Evolutionary conservation across 78 protist species (phyloP), one percentile per base, ranked within the genome.

Genomic region (Neovahlkampfia damariscottae): DNA sequence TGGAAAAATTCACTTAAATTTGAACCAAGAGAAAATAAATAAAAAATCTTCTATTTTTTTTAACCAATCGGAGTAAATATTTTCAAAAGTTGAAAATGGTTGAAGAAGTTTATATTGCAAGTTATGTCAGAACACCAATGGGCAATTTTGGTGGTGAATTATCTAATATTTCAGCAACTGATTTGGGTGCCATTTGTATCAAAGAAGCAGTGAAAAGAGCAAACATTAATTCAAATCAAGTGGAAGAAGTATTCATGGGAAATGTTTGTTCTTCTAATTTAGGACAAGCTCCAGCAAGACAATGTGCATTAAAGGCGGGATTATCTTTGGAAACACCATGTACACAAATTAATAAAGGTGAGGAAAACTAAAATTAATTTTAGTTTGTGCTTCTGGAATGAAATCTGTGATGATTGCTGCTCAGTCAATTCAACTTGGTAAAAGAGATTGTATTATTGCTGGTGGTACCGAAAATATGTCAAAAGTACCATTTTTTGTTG

Each of bases 391-490:
- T 19, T n/a, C 34, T 50, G 62, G 62, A n/a, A 50, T 50, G 62
- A 50, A 50, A 19, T 19, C 72, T 34, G n/a, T 10, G 34, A 10
- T 69, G 72, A 10, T 10, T 19, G 62, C 10, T 10, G 10, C 72
- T 34, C 19, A 29, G 72, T 83, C 93, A 34, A 87, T 93, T 30
- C 66, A 40, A n/a, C 10, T 67, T 3, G 95, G 92, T 37, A 0
- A 2, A 2, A 71, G 80, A 69, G 89, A 91, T 39, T 39, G 90
- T 29, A 95, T 92, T 70, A 78, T 93, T 27, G 94, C 87, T 1
- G 95, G 86, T 8, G 97, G 97, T 36, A 91, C 91, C 68, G 97
- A 93, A 50, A 79, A 86, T 10, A 88, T 93, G 93, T 50, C 86
- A 34, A 4, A 75, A 40, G 83, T 70, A 8, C 82, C 82, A n/a